Evolutionary conservation across 768 basidiomycete genomes (phyloP).

Genomic region (Boletus pseudo-olivaceus): DNA sequence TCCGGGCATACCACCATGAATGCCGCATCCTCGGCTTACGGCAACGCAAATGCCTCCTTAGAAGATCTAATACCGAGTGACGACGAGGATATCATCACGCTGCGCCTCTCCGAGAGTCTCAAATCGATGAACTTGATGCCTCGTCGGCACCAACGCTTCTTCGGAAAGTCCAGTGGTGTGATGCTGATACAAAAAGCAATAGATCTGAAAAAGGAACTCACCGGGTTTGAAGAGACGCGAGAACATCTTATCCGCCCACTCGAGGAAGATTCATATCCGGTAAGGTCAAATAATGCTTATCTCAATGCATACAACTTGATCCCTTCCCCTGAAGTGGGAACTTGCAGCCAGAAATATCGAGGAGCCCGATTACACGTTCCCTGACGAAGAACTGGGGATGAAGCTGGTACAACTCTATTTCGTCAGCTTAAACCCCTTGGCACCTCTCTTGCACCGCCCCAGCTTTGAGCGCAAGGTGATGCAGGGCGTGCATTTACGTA

Average conservation of each 20-base stretch:
- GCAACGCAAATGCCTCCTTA: background rate
- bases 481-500: slow-evolving; percentile 46
- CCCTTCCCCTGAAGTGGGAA: slow-evolving; percentile 24
- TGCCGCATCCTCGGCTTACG: slow-evolving; percentile 9
- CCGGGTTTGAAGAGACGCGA: slow-evolving; percentile 33
- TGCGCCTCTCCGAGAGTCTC: slow-evolving; percentile 25
- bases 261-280: slow-evolving; percentile 17
- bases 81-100: slow-evolving; percentile 24
- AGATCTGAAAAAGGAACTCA: slow-evolving; percentile 56
- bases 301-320: background rate
- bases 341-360: slow-evolving; percentile 15
- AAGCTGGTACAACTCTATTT: slow-evolving; percentile 67
- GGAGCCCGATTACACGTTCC: slow-evolving; percentile 41
- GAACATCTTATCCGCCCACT: background rate
- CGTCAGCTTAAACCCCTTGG: slow-evolving; percentile 45
- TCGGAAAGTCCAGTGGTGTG: slow-evolving; percentile 42
- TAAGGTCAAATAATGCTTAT: slow-evolving; percentile 14
- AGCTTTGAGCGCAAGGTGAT: slow-evolving; percentile 54
- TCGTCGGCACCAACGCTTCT: slow-evolving; percentile 24
- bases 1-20: slow-evolving; percentile 12
- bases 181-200: slow-evolving; percentile 46
- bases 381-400: slow-evolving; percentile 46
- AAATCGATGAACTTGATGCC: slow-evolving; percentile 17
- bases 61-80: slow-evolving; percentile 28
- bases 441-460: slow-evolving; percentile 71